Evolutionary conservation across 306 rosid genomes (phyloP).

Genomic region (Cicer arietinum): DNA sequence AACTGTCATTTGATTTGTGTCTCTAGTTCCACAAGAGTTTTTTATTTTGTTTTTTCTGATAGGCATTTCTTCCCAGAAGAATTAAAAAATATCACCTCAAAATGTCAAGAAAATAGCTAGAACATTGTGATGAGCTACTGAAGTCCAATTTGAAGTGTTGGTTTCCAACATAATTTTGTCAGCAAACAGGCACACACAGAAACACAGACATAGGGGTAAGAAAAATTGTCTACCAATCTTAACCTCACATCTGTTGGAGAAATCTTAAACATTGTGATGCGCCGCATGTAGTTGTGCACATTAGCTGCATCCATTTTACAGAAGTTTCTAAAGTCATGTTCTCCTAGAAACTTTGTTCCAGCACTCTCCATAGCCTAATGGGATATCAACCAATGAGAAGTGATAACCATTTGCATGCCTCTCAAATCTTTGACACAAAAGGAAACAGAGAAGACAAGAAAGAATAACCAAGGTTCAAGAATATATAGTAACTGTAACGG

Average conservation of each 20-base stretch:
- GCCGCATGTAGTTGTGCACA: conserved; percentile 87
- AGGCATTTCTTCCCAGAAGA: conserved; percentile 18
- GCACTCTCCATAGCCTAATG: conserved; percentile 84
- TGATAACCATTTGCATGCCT: conserved; percentile 29
- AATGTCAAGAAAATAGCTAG: conserved; percentile 16
- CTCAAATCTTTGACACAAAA: conserved; percentile 27
- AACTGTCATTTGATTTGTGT: conserved; percentile 21
- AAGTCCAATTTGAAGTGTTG: conserved; percentile 53
- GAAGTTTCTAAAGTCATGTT: conserved; percentile 93
- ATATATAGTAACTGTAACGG: conserved; percentile 23
- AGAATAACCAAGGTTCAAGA: conserved; percentile 30
- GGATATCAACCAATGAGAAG: conserved; percentile 43
- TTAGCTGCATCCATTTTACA: conserved; percentile 96
- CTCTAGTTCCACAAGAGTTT: neutral
- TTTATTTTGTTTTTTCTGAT: neutral
- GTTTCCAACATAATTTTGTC: conserved; percentile 52
- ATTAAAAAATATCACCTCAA: neutral
- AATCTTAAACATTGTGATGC: conserved; percentile 59
- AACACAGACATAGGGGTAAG: conserved; percentile 32
- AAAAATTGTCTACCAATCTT: conserved; percentile 66
- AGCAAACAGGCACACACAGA: conserved; percentile 3
- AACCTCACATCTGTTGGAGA: conserved; percentile 86
- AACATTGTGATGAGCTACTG: conserved; percentile 50
- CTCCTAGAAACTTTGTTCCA: conserved; percentile 74
- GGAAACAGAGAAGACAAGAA: conserved; percentile 35